Evolutionary conservation across 73 alveolate genomes (phyloP).

Genomic region (Tetrahymena malaccensis): DNA sequence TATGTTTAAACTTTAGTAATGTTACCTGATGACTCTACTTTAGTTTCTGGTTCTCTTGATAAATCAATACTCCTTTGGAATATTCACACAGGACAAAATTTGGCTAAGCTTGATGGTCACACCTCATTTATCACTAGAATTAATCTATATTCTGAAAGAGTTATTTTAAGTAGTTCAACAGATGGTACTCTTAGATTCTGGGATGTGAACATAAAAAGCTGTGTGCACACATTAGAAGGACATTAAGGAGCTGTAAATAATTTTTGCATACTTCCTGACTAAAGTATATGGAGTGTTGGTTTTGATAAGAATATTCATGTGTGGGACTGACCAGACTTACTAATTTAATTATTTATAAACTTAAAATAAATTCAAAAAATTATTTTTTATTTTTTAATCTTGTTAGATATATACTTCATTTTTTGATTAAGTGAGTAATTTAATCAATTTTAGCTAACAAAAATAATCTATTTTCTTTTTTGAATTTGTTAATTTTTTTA

Average conservation of each 20-base stretch:
- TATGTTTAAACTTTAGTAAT: background rate
- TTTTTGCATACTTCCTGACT: background rate
- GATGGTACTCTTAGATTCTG: background rate
- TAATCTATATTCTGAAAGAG: background rate
- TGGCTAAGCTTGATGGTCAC: background rate
- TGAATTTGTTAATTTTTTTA: no score
- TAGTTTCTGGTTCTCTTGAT: background rate
- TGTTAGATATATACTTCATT: no score
- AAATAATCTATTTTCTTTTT: no score
- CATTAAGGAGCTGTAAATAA: background rate
- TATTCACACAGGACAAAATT: background rate
- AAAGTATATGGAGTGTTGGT: background rate
- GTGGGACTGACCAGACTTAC: background rate
- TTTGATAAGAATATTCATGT: background rate
- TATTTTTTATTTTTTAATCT: background rate
- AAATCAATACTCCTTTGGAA: background rate
- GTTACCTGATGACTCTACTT: background rate
- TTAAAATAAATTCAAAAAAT: background rate
- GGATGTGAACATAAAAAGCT: background rate
- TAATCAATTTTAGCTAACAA: background rate
- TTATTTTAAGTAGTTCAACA: background rate
- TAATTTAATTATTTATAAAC: background rate
- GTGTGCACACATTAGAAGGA: background rate
- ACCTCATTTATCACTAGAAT: background rate
- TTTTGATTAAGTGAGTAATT: background rate